Conservation (phyloP, 164 flowering plant genomes). For the Annona squamosa region DNA sequence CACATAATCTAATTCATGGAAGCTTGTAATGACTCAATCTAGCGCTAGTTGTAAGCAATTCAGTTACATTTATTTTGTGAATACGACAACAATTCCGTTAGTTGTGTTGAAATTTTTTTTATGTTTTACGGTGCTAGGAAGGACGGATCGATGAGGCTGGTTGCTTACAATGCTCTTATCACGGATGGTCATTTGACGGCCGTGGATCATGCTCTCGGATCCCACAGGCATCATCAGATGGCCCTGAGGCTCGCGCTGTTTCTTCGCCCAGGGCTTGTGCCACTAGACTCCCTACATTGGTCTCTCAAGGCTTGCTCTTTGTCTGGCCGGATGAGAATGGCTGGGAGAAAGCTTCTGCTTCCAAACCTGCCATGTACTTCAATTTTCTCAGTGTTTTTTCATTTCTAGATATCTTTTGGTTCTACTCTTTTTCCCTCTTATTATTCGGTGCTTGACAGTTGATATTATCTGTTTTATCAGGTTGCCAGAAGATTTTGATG, state of each 20-base stretch:
- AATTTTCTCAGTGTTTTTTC: not conserved
- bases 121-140: constrained; percentile 38
- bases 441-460: not conserved
- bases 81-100: not conserved
- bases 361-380: constrained; percentile 62
- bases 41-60: too few relatives aligned
- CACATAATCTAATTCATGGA: too few relatives aligned
- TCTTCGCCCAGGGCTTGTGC: constrained; percentile 79
- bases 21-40: too few relatives aligned
- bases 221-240: constrained; percentile 74
- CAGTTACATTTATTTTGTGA: too few relatives aligned
- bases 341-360: constrained; percentile 68
- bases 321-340: constrained; percentile 99
- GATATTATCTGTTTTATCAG: constrained; percentile 26
- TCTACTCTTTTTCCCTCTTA: not conserved
- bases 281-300: constrained; percentile 69
- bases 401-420: not conserved
- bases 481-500: constrained; percentile 88
- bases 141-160: constrained; percentile 94
- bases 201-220: constrained; percentile 70
- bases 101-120: not conserved
- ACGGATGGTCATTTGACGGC: constrained; percentile 89
- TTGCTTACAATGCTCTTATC: constrained; percentile 86
- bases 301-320: constrained; percentile 93
- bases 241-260: constrained; percentile 83